A percentile compares a stretch with the other conserved stretches of the same genome.
Conservation (phyloP, 768 basidiomycete genomes). For the Suillus decipiens region DNA sequence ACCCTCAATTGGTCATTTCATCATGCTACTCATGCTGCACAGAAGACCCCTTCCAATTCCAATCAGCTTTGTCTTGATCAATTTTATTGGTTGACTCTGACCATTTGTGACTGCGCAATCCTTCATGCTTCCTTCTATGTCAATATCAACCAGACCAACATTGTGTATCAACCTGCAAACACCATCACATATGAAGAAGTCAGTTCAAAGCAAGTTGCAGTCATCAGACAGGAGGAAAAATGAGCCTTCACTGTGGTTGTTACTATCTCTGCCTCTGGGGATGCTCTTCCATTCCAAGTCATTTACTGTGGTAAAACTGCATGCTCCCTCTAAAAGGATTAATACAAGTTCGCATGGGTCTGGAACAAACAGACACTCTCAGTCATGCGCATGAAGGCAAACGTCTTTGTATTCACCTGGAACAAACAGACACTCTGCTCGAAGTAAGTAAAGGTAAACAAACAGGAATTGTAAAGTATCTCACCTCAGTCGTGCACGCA, state of each 20-base stretch:
- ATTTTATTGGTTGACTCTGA: neutral
- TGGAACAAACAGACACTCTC: no score
- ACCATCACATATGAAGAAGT: constrained; percentile 16
- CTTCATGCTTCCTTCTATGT: constrained; percentile 6
- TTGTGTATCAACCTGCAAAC: constrained; percentile 16
- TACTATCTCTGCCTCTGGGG: constrained; percentile 22
- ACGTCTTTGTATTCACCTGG: no score
- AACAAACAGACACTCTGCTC: no score
- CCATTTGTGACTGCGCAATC: neutral
- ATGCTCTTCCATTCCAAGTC: constrained; percentile 33
- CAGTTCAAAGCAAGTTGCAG: constrained; percentile 27
- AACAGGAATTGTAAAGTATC: no score
- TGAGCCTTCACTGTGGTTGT: constrained; percentile 32
- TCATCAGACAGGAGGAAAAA: constrained; percentile 30
- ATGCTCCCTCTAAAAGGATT: constrained; percentile 16
- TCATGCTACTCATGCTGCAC: neutral
- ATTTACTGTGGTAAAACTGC: constrained; percentile 26
- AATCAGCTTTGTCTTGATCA: neutral
- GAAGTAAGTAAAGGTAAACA: no score
- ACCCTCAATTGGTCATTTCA: neutral
- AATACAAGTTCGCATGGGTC: no score
- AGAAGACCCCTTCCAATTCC: neutral
- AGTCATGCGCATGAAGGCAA: no score
- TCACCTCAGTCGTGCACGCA: no score
- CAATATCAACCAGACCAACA: constrained; percentile 27